Base-by-base conservation (phyloP, 1,139 yeast species). In the Blastobotrys arbuscula region DNA sequence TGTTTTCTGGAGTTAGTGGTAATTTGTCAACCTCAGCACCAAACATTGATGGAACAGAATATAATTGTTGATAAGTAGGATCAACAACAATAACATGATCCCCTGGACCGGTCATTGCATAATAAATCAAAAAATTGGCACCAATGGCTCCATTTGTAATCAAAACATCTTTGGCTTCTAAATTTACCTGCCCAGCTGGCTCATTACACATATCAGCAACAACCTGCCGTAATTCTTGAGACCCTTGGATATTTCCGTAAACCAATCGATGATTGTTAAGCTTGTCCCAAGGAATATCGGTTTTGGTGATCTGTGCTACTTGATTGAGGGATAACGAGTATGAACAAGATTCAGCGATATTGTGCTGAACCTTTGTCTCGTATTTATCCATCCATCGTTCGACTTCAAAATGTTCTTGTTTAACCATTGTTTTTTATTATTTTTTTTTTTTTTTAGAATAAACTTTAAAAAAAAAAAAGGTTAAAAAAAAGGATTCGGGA, bases 61-160 rank as follows among this genome's bases (percentile, higher is more conserved):
- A 59, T 26, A 78, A 62, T 56, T 78, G 82, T 58, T 76, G 79
- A 60, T 78, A 79, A 1, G 74, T 69, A 16, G 83, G 83, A 47
- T 71, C 72, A 5, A 76, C 72, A 20, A 74, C 76, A 42, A 78
- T 67, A 2, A 74, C 76, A 53, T 73, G 78, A 55, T 77, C 82
- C 2, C 71, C 74, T 2, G 72, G 68, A 30, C 72, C 71, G 2
- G 74, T 70, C n/a, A 78, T 53, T 0, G 78, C 64, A 56, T 77
- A 77, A 54, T 74, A 70, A 0, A 71, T 56, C 44, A 78, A 64
- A 55, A 76, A 78, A 55, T 78, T 78, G 42, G 77, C 82, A 2
- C 78, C 82, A 59, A 78, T 79, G 4, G 81, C 82, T 15, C 83
- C 83, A 57, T 77, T 77, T 21, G 81, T 74, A 30, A 77, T 60